These are phyloP conservation scores for Elongisporangium prolatum DNA, from an alignment of 352 stramenopile species.

Conservation along the genomic window DNA sequence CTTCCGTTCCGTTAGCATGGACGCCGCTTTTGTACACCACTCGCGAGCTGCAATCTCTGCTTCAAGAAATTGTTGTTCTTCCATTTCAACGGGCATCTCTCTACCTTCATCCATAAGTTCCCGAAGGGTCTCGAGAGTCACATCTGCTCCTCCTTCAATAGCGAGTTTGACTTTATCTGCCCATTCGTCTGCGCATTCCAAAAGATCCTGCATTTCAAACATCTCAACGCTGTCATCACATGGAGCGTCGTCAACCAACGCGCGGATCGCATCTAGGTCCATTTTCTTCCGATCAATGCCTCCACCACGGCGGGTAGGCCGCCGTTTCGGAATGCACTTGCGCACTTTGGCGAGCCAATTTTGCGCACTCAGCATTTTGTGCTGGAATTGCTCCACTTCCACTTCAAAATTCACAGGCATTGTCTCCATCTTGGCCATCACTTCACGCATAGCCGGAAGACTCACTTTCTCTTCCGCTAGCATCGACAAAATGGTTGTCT, in stretches of 20 bases:
- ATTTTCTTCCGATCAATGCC: slow-evolving; percentile 69
- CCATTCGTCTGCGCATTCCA: slow-evolving; percentile 84
- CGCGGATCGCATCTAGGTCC: slow-evolving; percentile 73
- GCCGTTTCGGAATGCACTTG: slow-evolving; percentile 83
- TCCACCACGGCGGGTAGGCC: slow-evolving; percentile 44
- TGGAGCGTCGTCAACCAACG: slow-evolving; percentile 80
- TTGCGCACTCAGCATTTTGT: slow-evolving; percentile 82
- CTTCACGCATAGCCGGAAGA: slow-evolving; percentile 69
- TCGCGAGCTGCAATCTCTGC: slow-evolving; percentile 76
- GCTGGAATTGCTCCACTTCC: slow-evolving; percentile 75
- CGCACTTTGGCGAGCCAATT: slow-evolving; percentile 82
- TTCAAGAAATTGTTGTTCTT: slow-evolving; percentile 75
- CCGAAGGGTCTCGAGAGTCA: slow-evolving; percentile 65
- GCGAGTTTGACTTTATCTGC: slow-evolving; percentile 68
- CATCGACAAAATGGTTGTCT: slow-evolving; percentile 60
- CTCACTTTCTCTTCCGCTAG: slow-evolving; percentile 80
- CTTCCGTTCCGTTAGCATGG: slow-evolving; percentile 50
- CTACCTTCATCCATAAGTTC: slow-evolving; percentile 74
- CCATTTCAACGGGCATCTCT: slow-evolving; percentile 87
- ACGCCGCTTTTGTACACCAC: slow-evolving; percentile 55
- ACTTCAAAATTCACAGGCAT: slow-evolving; percentile 83
- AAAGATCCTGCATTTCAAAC: slow-evolving; percentile 88
- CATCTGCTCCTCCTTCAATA: slow-evolving; percentile 70
- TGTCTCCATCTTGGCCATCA: slow-evolving; percentile 77
- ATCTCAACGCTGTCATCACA: slow-evolving; percentile 83